Conservation (phyloP, 768 basidiomycete species). For the Daedaleopsis nitida region DNA sequence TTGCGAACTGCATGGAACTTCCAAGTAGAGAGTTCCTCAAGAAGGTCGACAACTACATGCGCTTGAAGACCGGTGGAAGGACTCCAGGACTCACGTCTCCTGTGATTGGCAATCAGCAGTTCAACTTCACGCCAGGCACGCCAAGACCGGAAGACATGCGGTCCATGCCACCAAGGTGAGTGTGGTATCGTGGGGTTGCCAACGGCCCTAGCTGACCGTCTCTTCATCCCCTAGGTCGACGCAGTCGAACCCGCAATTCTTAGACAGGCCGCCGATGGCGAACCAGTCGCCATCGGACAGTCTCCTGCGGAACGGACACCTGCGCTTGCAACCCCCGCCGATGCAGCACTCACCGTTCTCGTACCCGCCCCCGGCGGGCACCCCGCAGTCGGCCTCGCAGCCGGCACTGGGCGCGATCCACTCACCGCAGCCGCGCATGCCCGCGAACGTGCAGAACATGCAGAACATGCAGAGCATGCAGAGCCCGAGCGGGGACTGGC, state of each 20-base stretch:
- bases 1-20: constrained; percentile 83
- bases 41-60: constrained; percentile 92
- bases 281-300: constrained; percentile 40
- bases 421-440: constrained; percentile 41
- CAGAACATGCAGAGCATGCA: constrained; percentile 15
- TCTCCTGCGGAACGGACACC: constrained; percentile 37
- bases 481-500: constrained; percentile 22
- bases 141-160: constrained; percentile 26
- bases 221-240: constrained; percentile 31
- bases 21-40: constrained; percentile 95
- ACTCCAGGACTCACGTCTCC: constrained; percentile 42
- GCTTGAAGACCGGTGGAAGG: constrained; percentile 64
- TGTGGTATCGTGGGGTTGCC: not conserved
- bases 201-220: constrained; percentile 11
- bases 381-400: constrained; percentile 49
- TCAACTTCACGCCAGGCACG: constrained; percentile 40
- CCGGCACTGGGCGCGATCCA: constrained; percentile 45
- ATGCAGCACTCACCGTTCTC: constrained; percentile 47
- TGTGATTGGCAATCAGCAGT: constrained; percentile 37
- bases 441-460: constrained; percentile 25
- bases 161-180: constrained; percentile 28
- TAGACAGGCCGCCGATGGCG: constrained; percentile 49
- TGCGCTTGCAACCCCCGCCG: constrained; percentile 39
- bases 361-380: constrained; percentile 40
- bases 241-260: constrained; percentile 38